These are phyloP conservation scores for Hemerocallis citrina DNA, from an alignment of 106 monocot genomes.

Conservation along the genomic window DNA sequence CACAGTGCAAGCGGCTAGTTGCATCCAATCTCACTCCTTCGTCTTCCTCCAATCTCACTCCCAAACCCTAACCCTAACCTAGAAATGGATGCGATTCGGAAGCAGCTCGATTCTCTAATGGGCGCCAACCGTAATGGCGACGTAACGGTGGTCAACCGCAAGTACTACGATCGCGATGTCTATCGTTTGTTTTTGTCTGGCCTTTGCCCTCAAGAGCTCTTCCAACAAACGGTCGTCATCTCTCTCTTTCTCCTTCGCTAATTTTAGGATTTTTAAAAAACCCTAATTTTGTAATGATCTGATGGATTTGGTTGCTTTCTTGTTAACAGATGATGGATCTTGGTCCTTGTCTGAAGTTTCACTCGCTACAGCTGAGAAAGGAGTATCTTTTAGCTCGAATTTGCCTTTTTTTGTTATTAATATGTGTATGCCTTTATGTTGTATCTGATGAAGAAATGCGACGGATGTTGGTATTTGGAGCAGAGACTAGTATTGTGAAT, in stretches of 20 bases:
- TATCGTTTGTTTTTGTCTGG: constrained; percentile 79
- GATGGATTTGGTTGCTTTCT: not conserved
- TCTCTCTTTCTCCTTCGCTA: not conserved
- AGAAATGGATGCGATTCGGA: constrained; percentile 82
- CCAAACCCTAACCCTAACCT: constrained; percentile 13
- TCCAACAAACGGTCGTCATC: constrained; percentile 69
- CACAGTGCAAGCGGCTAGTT: no score
- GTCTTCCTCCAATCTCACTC: no score
- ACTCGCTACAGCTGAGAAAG: constrained; percentile 72
- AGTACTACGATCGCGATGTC: constrained; percentile 92
- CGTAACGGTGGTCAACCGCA: constrained; percentile 73
- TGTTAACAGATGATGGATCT: constrained; percentile 74
- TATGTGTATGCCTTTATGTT: not conserved
- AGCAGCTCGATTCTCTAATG: constrained; percentile 95
- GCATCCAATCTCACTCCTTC: no score
- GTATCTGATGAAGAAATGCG: not conserved
- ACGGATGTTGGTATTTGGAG: not conserved
- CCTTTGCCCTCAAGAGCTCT: constrained; percentile 97
- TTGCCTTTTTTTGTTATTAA: not conserved
- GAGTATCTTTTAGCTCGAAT: constrained; percentile 59
- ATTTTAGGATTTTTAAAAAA: not conserved
- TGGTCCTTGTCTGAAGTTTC: constrained; percentile 79
- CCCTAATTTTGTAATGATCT: no score
- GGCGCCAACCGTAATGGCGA: constrained; percentile 97
- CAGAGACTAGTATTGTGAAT: not conserved